Evolutionary conservation across 768 basidiomycete genomes (phyloP), one percentile per base, ranked within the genome.

Genomic region (Trametes punicea): DNA sequence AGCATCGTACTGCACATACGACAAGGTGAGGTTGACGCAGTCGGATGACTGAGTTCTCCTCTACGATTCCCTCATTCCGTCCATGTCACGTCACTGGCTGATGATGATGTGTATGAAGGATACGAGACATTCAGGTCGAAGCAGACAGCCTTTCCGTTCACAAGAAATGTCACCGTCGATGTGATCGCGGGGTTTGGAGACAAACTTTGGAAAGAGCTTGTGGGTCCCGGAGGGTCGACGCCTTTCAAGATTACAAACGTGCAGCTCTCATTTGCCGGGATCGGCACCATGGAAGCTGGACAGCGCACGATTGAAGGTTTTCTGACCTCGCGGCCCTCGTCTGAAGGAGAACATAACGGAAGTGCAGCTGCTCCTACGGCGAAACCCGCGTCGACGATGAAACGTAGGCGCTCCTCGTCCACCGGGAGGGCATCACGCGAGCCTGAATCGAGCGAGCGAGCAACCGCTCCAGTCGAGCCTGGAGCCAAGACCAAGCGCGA

Each of bases 261-360:
- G 6, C 75, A 78, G 29, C 75, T 97, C 36, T 80, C 80, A 4
- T 93, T 97, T 64, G 80, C 85, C 6, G 90, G 90, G 2, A 81
- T 97, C 34, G 91, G 88, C 62, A 73, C 77, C 1, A 71, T 81
- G 39, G 92, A 93, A 66, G 71, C 74, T 1, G 95, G 95, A 11
- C 96, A 98, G 68, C 81, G 80, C 58, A 87, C 81, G 30, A 96
- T 99, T 52, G 89, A 96, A 68, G 83, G 86, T 1, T 99, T 98
- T 71, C 83, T 99, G 55, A 80, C 76, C 9, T 49, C 58, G 3
- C 41, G 42, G 13, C 54, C 29, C 70, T 8, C 70, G 61, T 20
- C 65, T 69, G 36, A 64, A 50, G 62, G 61, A 49, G 44, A 53
- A 33, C 34, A 36, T 44, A 11, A 6, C 27, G 6, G 13, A 51